Evolutionary conservation across 139 green algal species (phyloP), one percentile per base, ranked within the genome.

Genomic region (Eudorina sp.): DNA sequence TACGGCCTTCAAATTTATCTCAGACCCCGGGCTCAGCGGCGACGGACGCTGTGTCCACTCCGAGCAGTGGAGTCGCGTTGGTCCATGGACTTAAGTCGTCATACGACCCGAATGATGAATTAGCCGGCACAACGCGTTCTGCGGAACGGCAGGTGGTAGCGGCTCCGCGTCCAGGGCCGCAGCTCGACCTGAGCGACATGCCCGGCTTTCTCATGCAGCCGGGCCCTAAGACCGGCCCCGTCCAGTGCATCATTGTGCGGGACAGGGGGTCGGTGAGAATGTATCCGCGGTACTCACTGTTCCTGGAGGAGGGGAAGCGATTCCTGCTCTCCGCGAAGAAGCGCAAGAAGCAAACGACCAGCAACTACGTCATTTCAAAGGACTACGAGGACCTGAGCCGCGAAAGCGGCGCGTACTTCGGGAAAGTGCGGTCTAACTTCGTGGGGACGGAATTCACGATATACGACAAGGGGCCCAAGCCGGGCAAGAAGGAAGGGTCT

Each of bases 361-460:
- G 88, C 88, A 96, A 96, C 90, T 99, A 99, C 93, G 25, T 98
- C 8, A 97, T 99, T 66, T 98, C 94, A 19, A 89, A 98, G 40
- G 92, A 97, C 62, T 89, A 94, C 53, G 91, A 94, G 0, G 92
- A 96, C 89, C 85, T 96, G 16, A 83, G 84, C 4, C 84, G 91
- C 4, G 72, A 92, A 36, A 94, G 89, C 79, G 83, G 66, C 21
- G 90, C 91, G 36, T 97, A 93, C 87, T 95, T 98, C 66, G 96
- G 95, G 36, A 97, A 98, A 87, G 91, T 99, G 19, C 92, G 95
- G 4, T 90, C 94, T 82, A 99, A 99, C 94, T 99, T 99, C 83
- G 83, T 99, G 45, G 97, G 97, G 58, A 99, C 97, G 23, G 94
- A 98, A 86, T 99, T 99, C 92, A 93, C 89, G 21, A 88, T 97